These are phyloP conservation scores for Balamuthia mandrillaris DNA, from an alignment of 208 protist genomes.

Conservation along the genomic window DNA sequence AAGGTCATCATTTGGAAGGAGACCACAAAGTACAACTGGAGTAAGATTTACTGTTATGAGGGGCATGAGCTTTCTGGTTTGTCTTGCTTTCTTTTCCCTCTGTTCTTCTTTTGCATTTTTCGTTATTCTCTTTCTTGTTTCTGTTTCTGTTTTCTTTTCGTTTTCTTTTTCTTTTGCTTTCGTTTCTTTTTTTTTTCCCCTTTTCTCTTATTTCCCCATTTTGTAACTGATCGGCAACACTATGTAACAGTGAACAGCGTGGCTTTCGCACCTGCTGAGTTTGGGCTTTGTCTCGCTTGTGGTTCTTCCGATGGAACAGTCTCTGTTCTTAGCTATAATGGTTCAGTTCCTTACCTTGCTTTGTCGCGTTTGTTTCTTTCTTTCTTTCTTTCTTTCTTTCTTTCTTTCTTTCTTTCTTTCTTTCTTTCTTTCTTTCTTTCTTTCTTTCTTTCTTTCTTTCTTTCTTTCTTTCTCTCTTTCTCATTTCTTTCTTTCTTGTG, in stretches of 20 bases:
- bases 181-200: conserved; percentile 30
- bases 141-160: not conserved
- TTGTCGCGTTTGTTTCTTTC: no score
- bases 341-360: not conserved
- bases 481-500: no score
- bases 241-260: conserved; percentile 73
- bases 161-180: not conserved
- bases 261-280: conserved; percentile 70
- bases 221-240: not conserved
- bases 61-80: conserved; percentile 61
- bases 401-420: no score
- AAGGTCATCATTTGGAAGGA: conserved; percentile 94
- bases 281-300: conserved; percentile 72
- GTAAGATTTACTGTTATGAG: conserved; percentile 63
- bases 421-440: no score
- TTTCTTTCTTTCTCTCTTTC: no score
- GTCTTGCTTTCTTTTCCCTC: no score
- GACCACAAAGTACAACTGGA: conserved; percentile 59
- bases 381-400: no score
- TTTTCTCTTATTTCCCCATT: not conserved
- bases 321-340: conserved; percentile 59
- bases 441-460: not conserved
- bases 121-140: no score
- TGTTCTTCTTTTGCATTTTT: no score
- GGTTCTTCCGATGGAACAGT: conserved; percentile 71